These are phyloP conservation scores for Bassia scoparia DNA, from an alignment of 148 eudicot species.

Conservation along the genomic window DNA sequence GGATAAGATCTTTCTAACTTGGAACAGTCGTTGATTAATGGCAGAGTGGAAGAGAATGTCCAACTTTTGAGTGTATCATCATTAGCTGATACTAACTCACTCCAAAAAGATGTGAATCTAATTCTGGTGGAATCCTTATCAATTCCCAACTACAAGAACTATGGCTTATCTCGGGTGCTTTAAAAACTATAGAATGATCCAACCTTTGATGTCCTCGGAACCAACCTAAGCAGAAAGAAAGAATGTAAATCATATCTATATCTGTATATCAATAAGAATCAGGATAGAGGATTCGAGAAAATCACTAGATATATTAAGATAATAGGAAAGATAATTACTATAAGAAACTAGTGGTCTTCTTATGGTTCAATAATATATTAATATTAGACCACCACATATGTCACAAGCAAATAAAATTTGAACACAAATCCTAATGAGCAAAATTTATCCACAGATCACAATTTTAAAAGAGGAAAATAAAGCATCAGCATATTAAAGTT, in stretches of 20 bases:
- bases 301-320: too few species aligned
- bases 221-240: conserved; percentile 55
- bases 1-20: conserved; percentile 87
- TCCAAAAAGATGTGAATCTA: conserved; percentile 81
- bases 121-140: conserved; percentile 47
- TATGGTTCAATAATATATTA: not conserved
- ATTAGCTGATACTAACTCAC: conserved; percentile 64
- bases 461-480: not conserved
- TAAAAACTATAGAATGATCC: conserved; percentile 78
- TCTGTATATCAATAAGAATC: not conserved
- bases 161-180: conserved; percentile 78
- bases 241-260: not conserved
- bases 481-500: not conserved
- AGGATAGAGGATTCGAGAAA: not conserved
- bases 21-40: conserved; percentile 88
- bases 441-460: not conserved
- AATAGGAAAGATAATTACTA: not conserved
- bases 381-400: not conserved
- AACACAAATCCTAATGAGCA: not conserved
- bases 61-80: conserved; percentile 72
- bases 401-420: not conserved
- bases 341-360: not conserved
- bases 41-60: conserved; percentile 74
- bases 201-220: conserved; percentile 57
- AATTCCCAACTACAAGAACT: conserved; percentile 86